A percentile compares a stretch with the other conserved stretches of the same genome.
Conservation (phyloP, 345 rosid genomes). For the Eutrema japonicum region DNA sequence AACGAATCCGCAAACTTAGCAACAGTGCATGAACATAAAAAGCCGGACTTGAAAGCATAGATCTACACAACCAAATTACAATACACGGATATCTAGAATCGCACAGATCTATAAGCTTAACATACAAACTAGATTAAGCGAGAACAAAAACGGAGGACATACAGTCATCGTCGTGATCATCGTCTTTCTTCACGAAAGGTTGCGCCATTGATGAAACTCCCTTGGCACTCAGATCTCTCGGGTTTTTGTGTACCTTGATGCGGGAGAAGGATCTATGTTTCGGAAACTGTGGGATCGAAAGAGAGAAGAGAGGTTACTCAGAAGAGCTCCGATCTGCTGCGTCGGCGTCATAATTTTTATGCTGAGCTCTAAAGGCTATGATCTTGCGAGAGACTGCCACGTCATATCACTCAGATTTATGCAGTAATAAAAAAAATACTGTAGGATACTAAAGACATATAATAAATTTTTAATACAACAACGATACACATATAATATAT, state of each 20-base stretch:
- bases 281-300: slow-evolving; percentile 28
- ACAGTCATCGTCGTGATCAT: slow-evolving; percentile 99
- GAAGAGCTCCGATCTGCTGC: slow-evolving; percentile 33
- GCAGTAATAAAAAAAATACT: background rate
- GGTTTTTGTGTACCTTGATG: slow-evolving; percentile 11
- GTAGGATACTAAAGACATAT: too few species aligned
- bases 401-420: slow-evolving; percentile 1
- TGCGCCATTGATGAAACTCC: slow-evolving; percentile 78
- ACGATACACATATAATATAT: too few species aligned
- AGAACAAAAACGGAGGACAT: slow-evolving; percentile 1
- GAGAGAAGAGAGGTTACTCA: background rate
- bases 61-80: slow-evolving; percentile 30
- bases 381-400: slow-evolving; percentile 20
- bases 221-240: slow-evolving; percentile 31
- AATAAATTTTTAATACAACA: too few species aligned
- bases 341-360: background rate
- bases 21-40: background rate
- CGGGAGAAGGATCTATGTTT: slow-evolving; percentile 16
- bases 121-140: slow-evolving; percentile 22
- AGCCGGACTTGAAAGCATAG: slow-evolving; percentile 9
- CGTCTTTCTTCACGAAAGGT: slow-evolving; percentile 93
- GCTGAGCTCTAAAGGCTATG: background rate
- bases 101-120: slow-evolving; percentile 57
- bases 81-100: slow-evolving; percentile 6
- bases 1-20: background rate